phyloP scores from a whole-genome alignment of 2,329 filamentous ascomycete species.

The Xylaria sp. region DNA sequence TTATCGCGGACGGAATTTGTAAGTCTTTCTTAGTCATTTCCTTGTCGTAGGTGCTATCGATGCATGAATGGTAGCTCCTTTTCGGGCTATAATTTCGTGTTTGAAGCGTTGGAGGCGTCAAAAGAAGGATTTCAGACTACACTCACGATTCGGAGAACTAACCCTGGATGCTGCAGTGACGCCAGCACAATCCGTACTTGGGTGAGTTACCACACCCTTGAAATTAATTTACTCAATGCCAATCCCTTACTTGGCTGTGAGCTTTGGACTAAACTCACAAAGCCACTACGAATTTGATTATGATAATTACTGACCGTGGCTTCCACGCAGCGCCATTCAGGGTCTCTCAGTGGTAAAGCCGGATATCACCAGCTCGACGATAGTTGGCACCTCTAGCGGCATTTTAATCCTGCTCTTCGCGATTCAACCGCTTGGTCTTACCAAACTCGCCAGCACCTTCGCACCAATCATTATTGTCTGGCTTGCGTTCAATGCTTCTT shows the following conservation, averaged over 20 bases:
- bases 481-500: constrained; percentile 70
- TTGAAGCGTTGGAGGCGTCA: not conserved
- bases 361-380: constrained; percentile 64
- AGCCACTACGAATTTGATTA: not conserved
- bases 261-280: not conserved
- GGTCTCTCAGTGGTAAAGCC: constrained; percentile 68
- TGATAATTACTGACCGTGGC: constrained; percentile 14
- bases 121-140: too few relatives aligned
- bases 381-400: constrained; percentile 72
- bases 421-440: constrained; percentile 73
- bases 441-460: constrained; percentile 68
- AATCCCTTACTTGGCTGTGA: too few relatives aligned
- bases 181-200: constrained; percentile 76
- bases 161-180: constrained; percentile 56
- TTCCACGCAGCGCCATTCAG: constrained; percentile 65
- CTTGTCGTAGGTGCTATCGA: not conserved
- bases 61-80: not conserved
- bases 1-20: constrained; percentile 71
- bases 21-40: not conserved
- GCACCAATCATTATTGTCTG: constrained; percentile 75
- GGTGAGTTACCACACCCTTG: constrained; percentile 24
- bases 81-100: not conserved
- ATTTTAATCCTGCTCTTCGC: constrained; percentile 73
- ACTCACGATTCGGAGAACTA: too few relatives aligned
- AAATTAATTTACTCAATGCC: not conserved